These are phyloP conservation scores for Beta macrorhiza DNA, from an alignment of 179 eudicot species.

Conservation along the genomic window DNA sequence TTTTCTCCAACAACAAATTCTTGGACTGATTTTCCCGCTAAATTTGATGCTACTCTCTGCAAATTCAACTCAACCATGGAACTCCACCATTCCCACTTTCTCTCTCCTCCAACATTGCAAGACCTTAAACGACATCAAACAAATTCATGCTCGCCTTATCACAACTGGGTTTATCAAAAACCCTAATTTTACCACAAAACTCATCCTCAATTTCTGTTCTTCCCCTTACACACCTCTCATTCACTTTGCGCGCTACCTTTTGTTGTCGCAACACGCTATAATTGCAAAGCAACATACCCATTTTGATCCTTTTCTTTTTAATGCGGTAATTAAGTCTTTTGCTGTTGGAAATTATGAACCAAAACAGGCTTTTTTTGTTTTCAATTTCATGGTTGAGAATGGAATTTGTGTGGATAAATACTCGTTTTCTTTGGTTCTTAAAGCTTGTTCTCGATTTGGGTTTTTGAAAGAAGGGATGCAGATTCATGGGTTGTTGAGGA, in stretches of 20 bases:
- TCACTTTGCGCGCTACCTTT: slow-evolving; percentile 54
- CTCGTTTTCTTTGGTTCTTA: slow-evolving; percentile 61
- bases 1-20: neutral
- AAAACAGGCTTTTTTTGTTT: slow-evolving; percentile 35
- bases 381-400: slow-evolving; percentile 48
- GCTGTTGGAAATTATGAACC: slow-evolving; percentile 47
- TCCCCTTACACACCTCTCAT: slow-evolving; percentile 39
- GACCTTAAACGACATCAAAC: slow-evolving; percentile 50
- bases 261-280: slow-evolving; percentile 31
- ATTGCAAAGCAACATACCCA: neutral
- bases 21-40: slow-evolving; percentile 26
- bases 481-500: slow-evolving; percentile 66
- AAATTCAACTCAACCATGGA: slow-evolving; percentile 56
- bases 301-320: slow-evolving; percentile 62
- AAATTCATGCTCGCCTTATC: slow-evolving; percentile 61
- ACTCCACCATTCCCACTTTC: slow-evolving; percentile 41
- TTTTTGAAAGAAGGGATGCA: slow-evolving; percentile 60
- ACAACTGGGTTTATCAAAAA: slow-evolving; percentile 56
- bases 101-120: slow-evolving; percentile 47
- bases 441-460: slow-evolving; percentile 58
- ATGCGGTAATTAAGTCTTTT: slow-evolving; percentile 53
- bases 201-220: slow-evolving; percentile 52
- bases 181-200: slow-evolving; percentile 51
- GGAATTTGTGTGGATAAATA: slow-evolving; percentile 58
- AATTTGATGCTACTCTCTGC: slow-evolving; percentile 43